These are phyloP conservation scores for Citrus inodora DNA, from an alignment of 345 rosid genomes.

Conservation along the genomic window DNA sequence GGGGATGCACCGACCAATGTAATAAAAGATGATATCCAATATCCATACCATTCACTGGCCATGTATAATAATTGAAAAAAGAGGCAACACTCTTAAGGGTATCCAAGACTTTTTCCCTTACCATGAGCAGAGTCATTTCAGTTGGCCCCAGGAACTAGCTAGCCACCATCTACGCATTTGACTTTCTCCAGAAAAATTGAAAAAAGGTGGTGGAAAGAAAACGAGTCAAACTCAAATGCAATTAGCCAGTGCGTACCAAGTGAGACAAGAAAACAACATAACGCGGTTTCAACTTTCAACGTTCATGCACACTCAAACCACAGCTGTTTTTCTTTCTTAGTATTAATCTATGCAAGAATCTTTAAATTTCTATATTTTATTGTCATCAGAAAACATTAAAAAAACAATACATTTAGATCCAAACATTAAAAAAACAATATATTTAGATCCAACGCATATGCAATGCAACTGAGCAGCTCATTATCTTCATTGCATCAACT, in stretches of 20 bases:
- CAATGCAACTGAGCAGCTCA: background rate
- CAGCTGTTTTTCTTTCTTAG: slow-evolving; percentile 26
- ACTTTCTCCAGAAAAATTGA: slow-evolving; percentile 11
- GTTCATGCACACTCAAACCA: slow-evolving; percentile 28
- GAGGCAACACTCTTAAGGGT: no score
- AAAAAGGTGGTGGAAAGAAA: background rate
- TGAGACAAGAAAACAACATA: background rate
- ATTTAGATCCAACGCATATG: slow-evolving; percentile 19
- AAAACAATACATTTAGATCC: slow-evolving; percentile 21
- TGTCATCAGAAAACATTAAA: background rate
- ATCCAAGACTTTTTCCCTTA: no score
- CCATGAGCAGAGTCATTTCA: background rate
- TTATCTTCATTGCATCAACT: slow-evolving; percentile 5
- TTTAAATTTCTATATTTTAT: background rate
- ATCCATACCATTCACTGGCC: no score
- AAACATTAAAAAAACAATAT: background rate
- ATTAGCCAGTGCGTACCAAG: slow-evolving; percentile 9
- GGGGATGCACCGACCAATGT: background rate
- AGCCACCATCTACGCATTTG: slow-evolving; percentile 16
- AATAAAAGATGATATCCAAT: background rate
- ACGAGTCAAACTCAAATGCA: slow-evolving; percentile 15
- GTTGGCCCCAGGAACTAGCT: background rate
- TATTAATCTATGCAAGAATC: background rate
- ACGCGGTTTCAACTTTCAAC: slow-evolving; percentile 47
- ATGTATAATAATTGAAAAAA: no score